phyloP scores from a whole-genome alignment of 129 eudicot genomes.

The Flaveria brownii region DNA sequence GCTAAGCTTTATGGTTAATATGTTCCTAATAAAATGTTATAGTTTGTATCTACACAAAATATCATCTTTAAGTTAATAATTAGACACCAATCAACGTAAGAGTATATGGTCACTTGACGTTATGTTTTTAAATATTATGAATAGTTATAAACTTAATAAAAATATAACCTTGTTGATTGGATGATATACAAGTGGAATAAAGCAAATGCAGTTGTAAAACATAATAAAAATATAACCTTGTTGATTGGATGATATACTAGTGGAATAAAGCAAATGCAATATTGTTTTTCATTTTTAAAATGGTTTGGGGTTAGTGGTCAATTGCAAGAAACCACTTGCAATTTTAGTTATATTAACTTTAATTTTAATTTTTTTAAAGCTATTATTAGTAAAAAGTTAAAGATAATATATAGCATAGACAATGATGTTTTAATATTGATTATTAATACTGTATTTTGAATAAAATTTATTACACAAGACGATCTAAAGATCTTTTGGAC shows the following conservation, averaged over 20 bases:
- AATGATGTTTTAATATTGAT: conserved; percentile 1
- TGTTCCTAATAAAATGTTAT: neutral
- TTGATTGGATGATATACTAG: neutral
- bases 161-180: neutral
- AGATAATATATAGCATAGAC: neutral
- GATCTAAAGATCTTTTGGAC: neutral
- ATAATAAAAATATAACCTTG: neutral
- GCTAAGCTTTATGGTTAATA: no score
- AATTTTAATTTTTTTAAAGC: neutral
- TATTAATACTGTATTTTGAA: neutral
- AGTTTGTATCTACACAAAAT: neutral
- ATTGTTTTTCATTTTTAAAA: neutral
- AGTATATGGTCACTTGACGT: neutral
- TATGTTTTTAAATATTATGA: neutral
- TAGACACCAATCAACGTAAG: neutral
- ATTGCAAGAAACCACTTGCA: conserved; percentile 14
- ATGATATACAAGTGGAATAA: neutral
- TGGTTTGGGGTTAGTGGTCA: conserved; percentile 3
- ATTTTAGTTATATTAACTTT: conserved; percentile 10
- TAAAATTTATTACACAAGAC: neutral
- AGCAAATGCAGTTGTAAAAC: neutral
- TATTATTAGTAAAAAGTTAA: neutral
- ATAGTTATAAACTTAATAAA: neutral
- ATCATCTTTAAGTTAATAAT: neutral
- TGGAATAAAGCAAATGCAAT: neutral